These are phyloP conservation scores for Aureobasidium sp. DNA, from an alignment of 2,329 filamentous ascomycete species.

Conservation along the genomic window DNA sequence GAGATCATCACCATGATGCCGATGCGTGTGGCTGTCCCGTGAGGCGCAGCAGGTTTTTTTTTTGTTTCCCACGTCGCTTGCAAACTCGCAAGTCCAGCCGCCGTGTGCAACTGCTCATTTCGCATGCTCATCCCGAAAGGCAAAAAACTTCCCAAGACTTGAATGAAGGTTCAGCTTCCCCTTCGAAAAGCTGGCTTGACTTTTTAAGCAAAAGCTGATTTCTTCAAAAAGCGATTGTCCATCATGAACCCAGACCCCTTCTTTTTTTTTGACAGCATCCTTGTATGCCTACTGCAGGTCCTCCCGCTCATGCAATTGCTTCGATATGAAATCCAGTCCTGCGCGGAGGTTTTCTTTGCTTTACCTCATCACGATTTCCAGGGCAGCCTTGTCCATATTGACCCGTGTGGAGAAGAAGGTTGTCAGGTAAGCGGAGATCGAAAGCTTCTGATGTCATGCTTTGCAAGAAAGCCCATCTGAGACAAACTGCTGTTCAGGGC, in stretches of 20 bases:
- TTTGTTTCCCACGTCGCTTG: background rate
- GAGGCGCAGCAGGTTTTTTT: conserved; percentile 4
- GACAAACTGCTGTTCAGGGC: conserved; percentile 11
- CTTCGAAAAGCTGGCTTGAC: background rate
- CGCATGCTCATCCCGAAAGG: background rate
- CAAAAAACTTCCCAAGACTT: background rate
- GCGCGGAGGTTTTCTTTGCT: background rate
- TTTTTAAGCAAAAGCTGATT: background rate
- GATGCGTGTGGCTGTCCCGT: conserved; percentile 9
- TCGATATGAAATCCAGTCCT: background rate
- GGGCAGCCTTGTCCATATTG: conserved; percentile 1
- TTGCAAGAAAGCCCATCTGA: conserved; percentile 2
- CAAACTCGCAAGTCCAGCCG: conserved; percentile 1
- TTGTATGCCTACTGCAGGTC: conserved; percentile 13
- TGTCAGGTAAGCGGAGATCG: background rate
- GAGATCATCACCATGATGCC: conserved; percentile 3
- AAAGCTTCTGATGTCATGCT: conserved; percentile 9
- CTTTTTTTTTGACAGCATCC: background rate
- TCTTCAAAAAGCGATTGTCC: too few relatives aligned
- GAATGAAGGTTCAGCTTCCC: background rate
- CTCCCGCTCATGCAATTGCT: background rate
- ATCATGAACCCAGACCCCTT: background rate
- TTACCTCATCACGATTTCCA: background rate
- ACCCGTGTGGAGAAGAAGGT: conserved; percentile 11
- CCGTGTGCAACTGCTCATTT: conserved; percentile 2